Conservation (phyloP, 2,329 filamentous ascomycete species). For the Sarocladiaceae sp. region DNA sequence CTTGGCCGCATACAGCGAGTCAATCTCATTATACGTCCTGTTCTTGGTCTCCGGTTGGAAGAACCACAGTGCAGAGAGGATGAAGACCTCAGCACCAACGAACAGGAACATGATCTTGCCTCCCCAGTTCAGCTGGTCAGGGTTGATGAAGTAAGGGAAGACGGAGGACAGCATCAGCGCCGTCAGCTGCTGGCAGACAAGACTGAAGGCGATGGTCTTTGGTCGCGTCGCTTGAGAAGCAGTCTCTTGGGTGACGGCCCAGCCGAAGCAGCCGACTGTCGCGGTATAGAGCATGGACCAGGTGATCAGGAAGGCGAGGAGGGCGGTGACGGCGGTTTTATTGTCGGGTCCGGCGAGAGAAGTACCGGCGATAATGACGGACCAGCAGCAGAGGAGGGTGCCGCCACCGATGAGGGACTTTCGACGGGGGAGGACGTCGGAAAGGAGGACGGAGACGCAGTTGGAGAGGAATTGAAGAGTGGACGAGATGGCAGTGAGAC, state of each 20-base stretch:
- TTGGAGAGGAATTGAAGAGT: conserved; percentile 22
- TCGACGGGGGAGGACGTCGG: conserved; percentile 20
- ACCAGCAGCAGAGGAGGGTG: conserved; percentile 19
- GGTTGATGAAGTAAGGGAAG: conserved; percentile 31
- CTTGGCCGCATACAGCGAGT: conserved; percentile 20
- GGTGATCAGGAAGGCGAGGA: conserved; percentile 22
- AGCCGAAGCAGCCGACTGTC: conserved; percentile 22
- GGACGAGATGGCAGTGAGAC: conserved; percentile 22
- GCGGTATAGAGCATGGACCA: conserved; percentile 24
- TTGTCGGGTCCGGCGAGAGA: conserved; percentile 17
- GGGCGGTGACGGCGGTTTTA: conserved; percentile 18
- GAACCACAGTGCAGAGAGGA: conserved; percentile 23
- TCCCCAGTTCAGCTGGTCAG: conserved; percentile 30
- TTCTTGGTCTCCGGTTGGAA: conserved; percentile 33
- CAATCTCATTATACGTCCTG: conserved; percentile 27
- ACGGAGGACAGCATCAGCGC: conserved; percentile 28
- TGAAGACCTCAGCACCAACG: conserved; percentile 25
- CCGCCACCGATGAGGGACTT: conserved; percentile 21
- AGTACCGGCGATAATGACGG: conserved; percentile 20
- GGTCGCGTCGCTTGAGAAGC: conserved; percentile 21
- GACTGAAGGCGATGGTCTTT: conserved; percentile 22
- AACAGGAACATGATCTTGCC: conserved; percentile 32
- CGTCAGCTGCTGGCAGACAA: conserved; percentile 26
- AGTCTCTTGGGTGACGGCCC: conserved; percentile 23
- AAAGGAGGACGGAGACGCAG: conserved; percentile 18